Evolutionary conservation across 305 asterid species (phyloP).

Genomic region (Solanum hybrid): DNA sequence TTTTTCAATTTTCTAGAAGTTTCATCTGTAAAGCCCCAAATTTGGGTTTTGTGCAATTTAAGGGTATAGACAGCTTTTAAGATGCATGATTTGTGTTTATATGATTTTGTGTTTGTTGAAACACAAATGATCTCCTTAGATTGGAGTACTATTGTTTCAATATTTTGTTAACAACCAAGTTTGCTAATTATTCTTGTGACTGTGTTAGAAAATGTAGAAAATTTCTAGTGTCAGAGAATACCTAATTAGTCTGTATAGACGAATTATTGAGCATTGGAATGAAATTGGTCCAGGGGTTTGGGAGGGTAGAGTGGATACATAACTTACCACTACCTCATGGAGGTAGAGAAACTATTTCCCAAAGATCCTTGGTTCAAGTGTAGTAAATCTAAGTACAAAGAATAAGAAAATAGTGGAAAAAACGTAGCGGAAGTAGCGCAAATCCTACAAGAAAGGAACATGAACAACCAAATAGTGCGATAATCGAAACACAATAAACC

Average conservation of each 20-base stretch:
- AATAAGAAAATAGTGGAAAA: background rate
- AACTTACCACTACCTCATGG: background rate
- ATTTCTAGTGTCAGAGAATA: background rate
- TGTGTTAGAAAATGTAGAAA: background rate
- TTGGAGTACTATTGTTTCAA: background rate
- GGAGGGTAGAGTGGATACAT: background rate
- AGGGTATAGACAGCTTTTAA: background rate
- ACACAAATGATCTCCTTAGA: background rate
- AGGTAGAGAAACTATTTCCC: background rate
- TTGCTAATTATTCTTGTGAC: background rate
- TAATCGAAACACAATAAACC: background rate
- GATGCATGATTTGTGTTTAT: background rate
- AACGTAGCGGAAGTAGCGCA: background rate
- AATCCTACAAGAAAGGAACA: background rate
- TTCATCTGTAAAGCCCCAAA: background rate
- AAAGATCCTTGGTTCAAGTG: background rate
- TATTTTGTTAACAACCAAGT: background rate
- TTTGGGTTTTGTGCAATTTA: background rate
- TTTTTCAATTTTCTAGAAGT: background rate
- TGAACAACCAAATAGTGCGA: background rate
- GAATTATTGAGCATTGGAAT: background rate
- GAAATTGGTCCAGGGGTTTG: background rate
- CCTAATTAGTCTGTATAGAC: background rate
- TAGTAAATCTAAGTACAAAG: background rate
- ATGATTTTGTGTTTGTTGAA: background rate